Evolutionary conservation across 1,139 yeast genomes (phyloP), one percentile per base, ranked within the genome.

Genomic region (Saccharomycopsis crataegensis): DNA sequence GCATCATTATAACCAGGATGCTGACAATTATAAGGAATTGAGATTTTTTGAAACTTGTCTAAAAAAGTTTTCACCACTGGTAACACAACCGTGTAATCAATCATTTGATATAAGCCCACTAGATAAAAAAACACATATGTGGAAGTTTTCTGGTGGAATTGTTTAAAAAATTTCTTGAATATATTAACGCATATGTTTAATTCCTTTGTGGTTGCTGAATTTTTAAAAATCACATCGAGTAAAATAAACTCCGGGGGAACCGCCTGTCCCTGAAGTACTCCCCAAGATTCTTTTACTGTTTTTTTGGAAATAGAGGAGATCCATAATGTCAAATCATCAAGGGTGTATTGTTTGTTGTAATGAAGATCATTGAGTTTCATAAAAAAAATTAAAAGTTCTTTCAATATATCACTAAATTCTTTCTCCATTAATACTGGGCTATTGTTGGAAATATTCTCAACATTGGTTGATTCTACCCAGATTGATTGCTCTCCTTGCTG

Each of bases 281-380:
- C 33, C 46, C 46, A 43, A 11, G 46, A 43, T 16, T 14, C 36
- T 9, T 28, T 11, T 3, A 43, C 46, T 16, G 46, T 28, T 11
- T 4, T 9, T 4, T 41, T 32, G 32, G 43, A 50, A n/a, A 45
- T 37, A 16, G 45, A 44, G 6, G 31, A 8, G 14, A 50, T 42
- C 53, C 53, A 50, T 11, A 38, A 33, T n/a, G 28, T 45, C 12
- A 50, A 33, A 45, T 50, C 53, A 8, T 50, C 45, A 32, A 45
- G 46, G 5, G 17, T 33, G 22, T 37, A 50, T 8, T 40, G 38
- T 9, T 16, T 32, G 14, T 36, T 36, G 8, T 37, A 38, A 43
- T 43, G 36, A 22, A 31, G 33, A 8, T 37, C 17, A 28, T 28
- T 43, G 28, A 38, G 28, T 43, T 38, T 36, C 17, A 31, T n/a